A percentile compares a stretch with the other conserved stretches of the same genome.
phyloP scores from a whole-genome alignment of 1,284 basidiomycete species.

The Ustilago trichophora region DNA sequence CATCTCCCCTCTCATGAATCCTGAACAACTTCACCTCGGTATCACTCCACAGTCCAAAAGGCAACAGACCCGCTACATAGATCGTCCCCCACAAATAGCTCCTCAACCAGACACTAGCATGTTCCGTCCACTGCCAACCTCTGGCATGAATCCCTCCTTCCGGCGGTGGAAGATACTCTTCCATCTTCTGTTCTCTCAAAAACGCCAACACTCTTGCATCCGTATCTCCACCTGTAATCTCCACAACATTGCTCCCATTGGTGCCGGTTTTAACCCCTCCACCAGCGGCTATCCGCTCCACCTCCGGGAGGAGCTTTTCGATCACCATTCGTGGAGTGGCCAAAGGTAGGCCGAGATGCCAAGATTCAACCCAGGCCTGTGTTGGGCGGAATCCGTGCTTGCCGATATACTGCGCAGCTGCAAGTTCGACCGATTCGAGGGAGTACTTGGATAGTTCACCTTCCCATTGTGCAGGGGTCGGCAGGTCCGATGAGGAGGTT shows the following conservation, averaged over 20 bases:
- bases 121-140: constrained; percentile 55
- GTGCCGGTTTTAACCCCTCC: constrained; percentile 9
- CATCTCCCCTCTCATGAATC: constrained; percentile 16
- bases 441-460: constrained; percentile 33
- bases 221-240: constrained; percentile 40
- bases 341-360: constrained; percentile 48
- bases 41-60: constrained; percentile 51
- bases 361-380: constrained; percentile 56
- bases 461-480: background rate
- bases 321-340: constrained; percentile 38
- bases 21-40: constrained; percentile 40
- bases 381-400: constrained; percentile 57
- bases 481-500: constrained; percentile 14
- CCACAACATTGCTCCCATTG: constrained; percentile 7
- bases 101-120: constrained; percentile 54
- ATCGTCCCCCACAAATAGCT: constrained; percentile 62
- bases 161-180: constrained; percentile 32
- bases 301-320: constrained; percentile 43
- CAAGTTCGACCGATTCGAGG: constrained; percentile 21
- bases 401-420: constrained; percentile 48
- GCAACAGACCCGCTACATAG: constrained; percentile 47
- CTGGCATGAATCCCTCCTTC: constrained; percentile 19
- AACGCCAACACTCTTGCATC: constrained; percentile 57
- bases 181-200: constrained; percentile 48
- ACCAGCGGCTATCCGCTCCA: constrained; percentile 51